A percentile compares a stretch with the other conserved stretches of the same genome.
phyloP scores from a whole-genome alignment of 2,329 filamentous ascomycete genomes.

The Verticillium albo-atrum region DNA sequence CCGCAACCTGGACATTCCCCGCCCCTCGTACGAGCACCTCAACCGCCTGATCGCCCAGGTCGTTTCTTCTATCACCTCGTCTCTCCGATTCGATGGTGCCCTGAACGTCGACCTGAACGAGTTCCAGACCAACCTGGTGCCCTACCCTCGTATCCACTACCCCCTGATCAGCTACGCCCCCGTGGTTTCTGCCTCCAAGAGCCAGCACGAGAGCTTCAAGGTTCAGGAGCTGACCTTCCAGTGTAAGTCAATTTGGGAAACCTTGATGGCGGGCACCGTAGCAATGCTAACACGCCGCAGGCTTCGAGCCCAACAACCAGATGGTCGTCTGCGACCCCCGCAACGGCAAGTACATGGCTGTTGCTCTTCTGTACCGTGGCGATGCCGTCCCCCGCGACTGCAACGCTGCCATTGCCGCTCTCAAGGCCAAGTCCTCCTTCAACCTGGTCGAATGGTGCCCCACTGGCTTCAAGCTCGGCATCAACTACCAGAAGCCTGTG shows the following conservation, averaged over 20 bases:
- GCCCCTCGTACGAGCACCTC: constrained; percentile 66
- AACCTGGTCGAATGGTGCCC: constrained; percentile 74
- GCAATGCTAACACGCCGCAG: constrained; percentile 32
- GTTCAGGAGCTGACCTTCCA: constrained; percentile 72
- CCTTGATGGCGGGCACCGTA: background rate
- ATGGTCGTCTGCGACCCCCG: constrained; percentile 73
- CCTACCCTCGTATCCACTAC: constrained; percentile 71
- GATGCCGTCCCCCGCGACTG: constrained; percentile 68
- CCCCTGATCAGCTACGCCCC: constrained; percentile 70
- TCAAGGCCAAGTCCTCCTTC: constrained; percentile 69
- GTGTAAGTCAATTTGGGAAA: constrained; percentile 44
- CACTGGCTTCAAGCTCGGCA: constrained; percentile 71
- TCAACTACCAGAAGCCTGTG: constrained; percentile 68
- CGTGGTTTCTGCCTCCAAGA: constrained; percentile 69
- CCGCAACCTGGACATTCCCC: constrained; percentile 65
- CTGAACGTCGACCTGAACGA: constrained; percentile 73
- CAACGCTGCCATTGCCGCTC: constrained; percentile 58
- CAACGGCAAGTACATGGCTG: constrained; percentile 74
- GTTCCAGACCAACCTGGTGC: constrained; percentile 74
- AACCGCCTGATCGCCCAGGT: constrained; percentile 72
- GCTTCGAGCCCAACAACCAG: constrained; percentile 75
- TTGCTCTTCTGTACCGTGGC: constrained; percentile 67
- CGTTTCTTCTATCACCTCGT: constrained; percentile 70
- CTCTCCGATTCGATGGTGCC: constrained; percentile 66
- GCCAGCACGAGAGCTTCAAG: constrained; percentile 84